Evolutionary conservation across 768 basidiomycete species (phyloP).

Genomic region (Trametes maxima): DNA sequence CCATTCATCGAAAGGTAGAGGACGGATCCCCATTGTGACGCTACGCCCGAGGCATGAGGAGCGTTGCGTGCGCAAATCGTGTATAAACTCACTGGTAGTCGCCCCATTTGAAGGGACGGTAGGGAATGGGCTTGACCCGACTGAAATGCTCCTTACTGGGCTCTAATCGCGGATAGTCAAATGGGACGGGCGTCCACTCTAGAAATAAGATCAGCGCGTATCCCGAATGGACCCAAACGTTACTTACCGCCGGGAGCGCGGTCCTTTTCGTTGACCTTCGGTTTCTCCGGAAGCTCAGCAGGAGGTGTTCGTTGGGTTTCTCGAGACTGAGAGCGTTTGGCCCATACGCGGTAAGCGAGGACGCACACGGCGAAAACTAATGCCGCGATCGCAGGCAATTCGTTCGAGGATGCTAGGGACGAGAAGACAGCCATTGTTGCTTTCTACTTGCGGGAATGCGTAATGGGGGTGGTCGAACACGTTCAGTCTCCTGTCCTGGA

Average conservation of each 20-base stretch:
- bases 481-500: no score
- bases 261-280: slow-evolving; percentile 2
- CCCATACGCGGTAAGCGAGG: not conserved
- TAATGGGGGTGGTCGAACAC: no score
- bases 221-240: not conserved
- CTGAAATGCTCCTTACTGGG: slow-evolving; percentile 43
- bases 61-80: not conserved
- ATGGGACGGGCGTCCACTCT: slow-evolving; percentile 58
- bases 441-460: no score
- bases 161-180: slow-evolving; percentile 53
- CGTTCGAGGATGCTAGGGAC: not conserved
- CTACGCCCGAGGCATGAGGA: slow-evolving; percentile 33
- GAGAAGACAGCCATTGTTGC: not conserved
- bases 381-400: not conserved
- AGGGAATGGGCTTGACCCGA: slow-evolving; percentile 58
- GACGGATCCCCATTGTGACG: slow-evolving; percentile 69
- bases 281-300: not conserved
- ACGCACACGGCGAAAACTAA: not conserved
- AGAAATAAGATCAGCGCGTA: not conserved
- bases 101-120: slow-evolving; percentile 66
- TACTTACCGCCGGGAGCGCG: slow-evolving; percentile 10
- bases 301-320: not conserved
- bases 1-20: slow-evolving; percentile 73
- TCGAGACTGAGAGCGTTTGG: not conserved
- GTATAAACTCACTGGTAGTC: slow-evolving; percentile 53